Conservation (phyloP, 352 stramenopile species). For the Pythium apleroticum region DNA sequence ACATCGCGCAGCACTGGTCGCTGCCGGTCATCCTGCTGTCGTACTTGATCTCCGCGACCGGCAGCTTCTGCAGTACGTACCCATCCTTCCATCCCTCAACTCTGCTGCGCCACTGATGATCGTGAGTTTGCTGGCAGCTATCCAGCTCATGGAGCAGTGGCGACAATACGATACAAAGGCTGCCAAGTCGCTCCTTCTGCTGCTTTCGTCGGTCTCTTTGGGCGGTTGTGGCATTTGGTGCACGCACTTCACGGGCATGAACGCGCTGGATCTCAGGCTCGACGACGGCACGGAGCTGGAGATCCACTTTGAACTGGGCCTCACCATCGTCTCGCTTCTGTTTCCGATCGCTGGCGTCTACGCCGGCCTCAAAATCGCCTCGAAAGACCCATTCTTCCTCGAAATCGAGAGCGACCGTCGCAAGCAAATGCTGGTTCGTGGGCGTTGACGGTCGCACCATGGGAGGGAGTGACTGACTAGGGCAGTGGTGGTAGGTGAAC, state of each 20-base stretch:
- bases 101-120: neutral
- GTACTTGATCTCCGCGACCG: constrained; percentile 64
- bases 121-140: constrained; percentile 23
- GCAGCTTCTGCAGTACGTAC: constrained; percentile 60
- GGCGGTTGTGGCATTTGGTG: constrained; percentile 70
- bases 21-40: constrained; percentile 38
- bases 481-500: constrained; percentile 23
- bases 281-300: constrained; percentile 42
- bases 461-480: neutral
- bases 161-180: constrained; percentile 34
- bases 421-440: constrained; percentile 29
- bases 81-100: neutral
- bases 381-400: constrained; percentile 64
- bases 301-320: constrained; percentile 55
- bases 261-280: constrained; percentile 41
- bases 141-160: constrained; percentile 77
- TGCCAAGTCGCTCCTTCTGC: constrained; percentile 40
- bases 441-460: neutral
- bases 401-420: constrained; percentile 56
- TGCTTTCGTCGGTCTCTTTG: constrained; percentile 43
- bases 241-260: constrained; percentile 79
- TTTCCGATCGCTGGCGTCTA: constrained; percentile 56
- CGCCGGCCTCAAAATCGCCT: constrained; percentile 58
- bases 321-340: constrained; percentile 61
- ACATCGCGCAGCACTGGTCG: constrained; percentile 20